Base-by-base conservation (phyloP, 768 basidiomycete genomes). In the Mrakia blollopis region DNA sequence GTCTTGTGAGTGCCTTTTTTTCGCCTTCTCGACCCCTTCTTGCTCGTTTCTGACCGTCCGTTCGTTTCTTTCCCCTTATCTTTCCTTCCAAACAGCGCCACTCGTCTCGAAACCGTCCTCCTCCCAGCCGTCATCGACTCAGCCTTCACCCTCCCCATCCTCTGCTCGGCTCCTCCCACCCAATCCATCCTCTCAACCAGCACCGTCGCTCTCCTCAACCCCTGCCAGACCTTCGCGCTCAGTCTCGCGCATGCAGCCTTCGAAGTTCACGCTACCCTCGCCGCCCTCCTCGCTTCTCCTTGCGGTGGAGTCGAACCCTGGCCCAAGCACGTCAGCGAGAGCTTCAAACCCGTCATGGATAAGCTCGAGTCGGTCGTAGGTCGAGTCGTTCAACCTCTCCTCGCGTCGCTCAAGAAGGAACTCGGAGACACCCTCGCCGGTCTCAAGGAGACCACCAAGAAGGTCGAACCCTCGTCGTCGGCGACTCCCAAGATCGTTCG, bases 351-450 rank as follows among this genome's bases (percentile, higher is more conserved):
- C 16, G 70, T 78, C 6, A 41, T 78, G 32, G 77, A 78, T 41
- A 78, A 78, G 67, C 73, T 78, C 35, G 77, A 78, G 52, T 61
- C 60, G 25, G 68, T 78, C 30, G 70, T 75, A 16, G 67, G 65
- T n/a, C 67, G 73, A 54, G 77, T 78, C 65, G 39, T 78, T 14
- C 77, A 74, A 13, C 77, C 77, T 18, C 23, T 78, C n/a, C 65
- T 78, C 41, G 60, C 61, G 16, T 44, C 65, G 44, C 67, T 78
- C 73, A 78, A 78, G 67, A 47, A 61, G 25, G 77, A 78, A 41
- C 73, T 78, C 18, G 32, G 39, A 44, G 73, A 54, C 8, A 32
- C 77, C 3, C 73, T 78, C 67, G 35, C 37, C 5, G n/a, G 44
- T 14, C 63, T 72, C 52, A 37, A 65, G 63, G 57, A 77, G 54